phyloP scores from a whole-genome alignment of 2,329 filamentous ascomycete species.

The Colletotrichum lindemuthianum region DNA sequence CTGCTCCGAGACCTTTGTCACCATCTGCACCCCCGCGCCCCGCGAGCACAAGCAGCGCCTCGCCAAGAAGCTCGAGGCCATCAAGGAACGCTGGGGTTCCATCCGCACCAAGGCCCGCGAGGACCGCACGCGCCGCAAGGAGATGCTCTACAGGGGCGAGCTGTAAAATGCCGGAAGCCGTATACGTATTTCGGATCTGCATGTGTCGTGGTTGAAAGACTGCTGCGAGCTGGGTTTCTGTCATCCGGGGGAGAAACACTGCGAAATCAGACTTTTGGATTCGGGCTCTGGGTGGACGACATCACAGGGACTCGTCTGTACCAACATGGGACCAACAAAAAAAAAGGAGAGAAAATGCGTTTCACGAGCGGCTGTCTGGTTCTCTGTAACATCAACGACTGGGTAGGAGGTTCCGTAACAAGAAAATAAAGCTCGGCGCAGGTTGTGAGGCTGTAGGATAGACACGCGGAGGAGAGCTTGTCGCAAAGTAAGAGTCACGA shows the following conservation, averaged over 20 bases:
- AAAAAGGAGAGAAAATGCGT: background rate
- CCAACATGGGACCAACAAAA: constrained; percentile 13
- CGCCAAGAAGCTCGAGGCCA: constrained; percentile 55
- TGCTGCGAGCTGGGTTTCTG: too few relatives aligned
- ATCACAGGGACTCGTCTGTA: constrained; percentile 4
- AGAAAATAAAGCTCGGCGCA: background rate
- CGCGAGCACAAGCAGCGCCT: constrained; percentile 58
- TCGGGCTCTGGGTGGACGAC: too few relatives aligned
- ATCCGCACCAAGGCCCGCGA: constrained; percentile 63
- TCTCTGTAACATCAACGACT: constrained; percentile 25
- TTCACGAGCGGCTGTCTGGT: background rate
- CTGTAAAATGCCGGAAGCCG: constrained; percentile 47
- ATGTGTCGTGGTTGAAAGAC: too few relatives aligned
- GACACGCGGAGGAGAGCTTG: background rate
- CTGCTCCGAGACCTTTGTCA: constrained; percentile 60
- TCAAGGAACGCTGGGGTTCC: constrained; percentile 67
- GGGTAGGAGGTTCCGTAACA: background rate
- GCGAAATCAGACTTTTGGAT: too few relatives aligned
- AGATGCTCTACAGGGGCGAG: constrained; percentile 62
- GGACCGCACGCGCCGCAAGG: constrained; percentile 63
- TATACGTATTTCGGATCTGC: too few relatives aligned
- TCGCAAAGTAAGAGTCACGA: background rate
- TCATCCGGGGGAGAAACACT: too few relatives aligned
- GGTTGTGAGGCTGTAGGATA: constrained; percentile 26
- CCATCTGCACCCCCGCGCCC: constrained; percentile 64